phyloP scores from a whole-genome alignment of 345 rosid genomes.

The Salix caprea region DNA sequence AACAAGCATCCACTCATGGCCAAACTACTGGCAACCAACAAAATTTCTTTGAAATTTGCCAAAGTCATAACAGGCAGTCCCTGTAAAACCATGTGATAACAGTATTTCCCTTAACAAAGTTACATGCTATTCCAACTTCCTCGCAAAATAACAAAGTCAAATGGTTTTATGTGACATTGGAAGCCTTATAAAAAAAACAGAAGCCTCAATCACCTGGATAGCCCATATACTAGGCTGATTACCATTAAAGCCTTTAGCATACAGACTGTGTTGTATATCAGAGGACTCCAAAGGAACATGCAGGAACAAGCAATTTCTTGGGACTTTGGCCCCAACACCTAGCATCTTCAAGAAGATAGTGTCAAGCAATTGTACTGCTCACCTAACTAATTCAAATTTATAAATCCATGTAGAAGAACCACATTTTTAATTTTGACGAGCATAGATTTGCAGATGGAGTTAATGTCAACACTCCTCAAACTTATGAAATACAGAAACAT shows the following conservation, averaged over 20 bases:
- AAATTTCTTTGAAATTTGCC: slow-evolving; percentile 60
- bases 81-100: slow-evolving; percentile 26
- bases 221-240: slow-evolving; percentile 75
- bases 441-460: neutral
- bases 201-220: slow-evolving; percentile 57
- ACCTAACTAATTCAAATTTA: slow-evolving; percentile 1
- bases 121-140: neutral
- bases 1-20: slow-evolving; percentile 61
- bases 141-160: neutral
- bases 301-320: slow-evolving; percentile 59
- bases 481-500: neutral
- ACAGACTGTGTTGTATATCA: slow-evolving; percentile 44
- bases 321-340: slow-evolving; percentile 87
- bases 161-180: neutral
- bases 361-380: slow-evolving; percentile 6
- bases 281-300: slow-evolving; percentile 62
- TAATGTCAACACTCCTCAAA: neutral
- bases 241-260: slow-evolving; percentile 64
- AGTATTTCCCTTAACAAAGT: slow-evolving; percentile 9
- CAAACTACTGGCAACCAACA: slow-evolving; percentile 51
- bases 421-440: neutral
- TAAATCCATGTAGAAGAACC: neutral
- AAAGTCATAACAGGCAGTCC: slow-evolving; percentile 61
- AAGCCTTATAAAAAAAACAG: neutral
- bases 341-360: slow-evolving; percentile 24